A percentile compares a stretch with the other conserved stretches of the same genome.
Conservation (phyloP, 1,284 basidiomycete species). For the Cryptococcus sp. region DNA sequence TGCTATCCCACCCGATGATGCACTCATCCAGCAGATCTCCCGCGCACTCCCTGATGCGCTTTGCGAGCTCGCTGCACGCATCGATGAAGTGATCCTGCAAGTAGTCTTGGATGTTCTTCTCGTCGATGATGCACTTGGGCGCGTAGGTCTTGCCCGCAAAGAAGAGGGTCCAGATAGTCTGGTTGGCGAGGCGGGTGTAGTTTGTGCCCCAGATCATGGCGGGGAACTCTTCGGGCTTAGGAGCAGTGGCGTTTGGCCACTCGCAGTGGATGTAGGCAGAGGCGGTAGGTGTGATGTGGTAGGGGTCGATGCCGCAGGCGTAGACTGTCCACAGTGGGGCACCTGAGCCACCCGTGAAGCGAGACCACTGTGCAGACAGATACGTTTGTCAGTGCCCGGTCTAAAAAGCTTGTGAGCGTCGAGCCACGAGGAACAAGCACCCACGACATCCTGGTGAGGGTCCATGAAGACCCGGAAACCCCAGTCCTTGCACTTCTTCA, state of each 20-base stretch:
- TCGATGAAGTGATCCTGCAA: slow-evolving; percentile 81
- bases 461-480: slow-evolving; percentile 96
- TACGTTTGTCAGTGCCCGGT: not conserved
- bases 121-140: slow-evolving; percentile 87
- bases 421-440: slow-evolving; percentile 44
- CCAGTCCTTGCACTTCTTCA: slow-evolving; percentile 86
- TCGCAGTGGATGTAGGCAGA: slow-evolving; percentile 85
- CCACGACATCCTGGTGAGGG: slow-evolving; percentile 91
- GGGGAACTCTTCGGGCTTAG: slow-evolving; percentile 72
- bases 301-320: slow-evolving; percentile 87
- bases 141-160: slow-evolving; percentile 87
- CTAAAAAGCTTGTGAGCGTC: not conserved
- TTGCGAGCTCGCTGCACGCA: slow-evolving; percentile 71
- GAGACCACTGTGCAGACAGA: slow-evolving; percentile 77
- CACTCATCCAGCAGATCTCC: slow-evolving; percentile 73
- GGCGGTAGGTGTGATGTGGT: slow-evolving; percentile 77
- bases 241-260: slow-evolving; percentile 60
- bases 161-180: slow-evolving; percentile 92
- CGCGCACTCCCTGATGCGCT: slow-evolving; percentile 63
- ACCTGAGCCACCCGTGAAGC: slow-evolving; percentile 93
- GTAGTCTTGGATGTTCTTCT: slow-evolving; percentile 87
- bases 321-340: slow-evolving; percentile 92
- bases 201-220: slow-evolving; percentile 98
- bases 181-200: slow-evolving; percentile 80
- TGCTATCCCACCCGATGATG: slow-evolving; percentile 92